A percentile compares a stretch with the other conserved stretches of the same genome.
These are phyloP conservation scores for Diaporthe longicolla DNA, from an alignment of 2,329 filamentous ascomycete genomes.

Conservation along the genomic window DNA sequence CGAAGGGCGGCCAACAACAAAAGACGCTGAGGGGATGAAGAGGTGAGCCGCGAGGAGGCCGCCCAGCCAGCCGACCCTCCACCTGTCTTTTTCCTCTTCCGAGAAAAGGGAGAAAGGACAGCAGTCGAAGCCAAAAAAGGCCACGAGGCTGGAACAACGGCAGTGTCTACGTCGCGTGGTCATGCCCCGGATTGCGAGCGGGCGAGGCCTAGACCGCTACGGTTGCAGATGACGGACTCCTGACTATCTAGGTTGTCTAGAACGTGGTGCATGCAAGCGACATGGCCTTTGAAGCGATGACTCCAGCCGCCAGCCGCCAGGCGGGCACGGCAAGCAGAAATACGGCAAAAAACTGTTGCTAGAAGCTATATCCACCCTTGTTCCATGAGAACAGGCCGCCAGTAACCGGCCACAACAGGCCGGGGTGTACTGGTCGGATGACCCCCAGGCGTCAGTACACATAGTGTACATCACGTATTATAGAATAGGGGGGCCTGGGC, in stretches of 20 bases:
- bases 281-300: not conserved
- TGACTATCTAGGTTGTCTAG: constrained; percentile 3
- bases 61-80: not conserved
- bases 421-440: not conserved
- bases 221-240: not conserved
- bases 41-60: not conserved
- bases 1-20: not conserved
- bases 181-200: not conserved
- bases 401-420: not conserved
- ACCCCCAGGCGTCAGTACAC: not conserved
- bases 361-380: not conserved
- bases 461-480: constrained; percentile 6
- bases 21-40: not conserved
- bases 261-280: not conserved
- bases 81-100: too few species aligned
- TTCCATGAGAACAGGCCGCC: not conserved
- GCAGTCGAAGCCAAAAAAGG: not conserved
- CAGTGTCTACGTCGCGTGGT: not conserved
- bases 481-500: not conserved
- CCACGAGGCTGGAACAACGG: not conserved
- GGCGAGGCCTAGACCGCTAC: not conserved
- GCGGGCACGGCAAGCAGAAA: not conserved
- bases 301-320: not conserved
- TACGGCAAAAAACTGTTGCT: not conserved
- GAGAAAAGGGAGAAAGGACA: not conserved